Percentiles rank a stretch among this genome's conserved stretches.
Conservation (phyloP, 306 rosid genomes). For the Corylus heterophylla region DNA sequence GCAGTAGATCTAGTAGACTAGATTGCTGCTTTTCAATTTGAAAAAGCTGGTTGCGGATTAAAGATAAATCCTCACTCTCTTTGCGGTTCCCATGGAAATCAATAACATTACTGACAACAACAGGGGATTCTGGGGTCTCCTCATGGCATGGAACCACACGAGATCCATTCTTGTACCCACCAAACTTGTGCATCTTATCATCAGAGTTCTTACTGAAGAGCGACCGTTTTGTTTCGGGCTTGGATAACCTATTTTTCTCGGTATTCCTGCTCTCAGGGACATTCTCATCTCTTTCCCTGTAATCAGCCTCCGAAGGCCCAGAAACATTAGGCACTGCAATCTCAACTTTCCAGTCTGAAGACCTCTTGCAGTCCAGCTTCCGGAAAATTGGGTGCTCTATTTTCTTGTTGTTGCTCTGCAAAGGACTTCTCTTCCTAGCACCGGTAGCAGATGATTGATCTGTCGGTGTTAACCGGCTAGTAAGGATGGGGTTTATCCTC, state of each 20-base stretch:
- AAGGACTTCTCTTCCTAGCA: conserved; percentile 50
- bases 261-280: conserved; percentile 37
- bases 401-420: conserved; percentile 44
- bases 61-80: conserved; percentile 69
- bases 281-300: conserved; percentile 50
- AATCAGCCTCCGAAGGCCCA: conserved; percentile 36
- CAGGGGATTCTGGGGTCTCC: conserved; percentile 51
- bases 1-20: conserved; percentile 76
- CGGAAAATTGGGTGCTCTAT: conserved; percentile 38
- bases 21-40: conserved; percentile 97
- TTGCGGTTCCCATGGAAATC: conserved; percentile 50
- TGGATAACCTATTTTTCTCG: conserved; percentile 48
- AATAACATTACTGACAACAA: conserved; percentile 39
- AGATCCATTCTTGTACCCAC: conserved; percentile 64
- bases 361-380: conserved; percentile 46
- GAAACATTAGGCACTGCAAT: conserved; percentile 36
- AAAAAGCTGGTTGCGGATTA: conserved; percentile 77
- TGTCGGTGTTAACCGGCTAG: conserved; percentile 51
- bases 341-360: conserved; percentile 57
- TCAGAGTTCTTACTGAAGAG: conserved; percentile 53
- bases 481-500: conserved; percentile 45
- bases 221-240: conserved; percentile 54
- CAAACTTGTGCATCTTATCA: conserved; percentile 49
- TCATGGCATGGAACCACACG: conserved; percentile 85
- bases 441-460: conserved; percentile 60